Evolutionary conservation across 192 early-diverging fungal genomes (phyloP).

Genomic region (Umbelopsis vinacea): DNA sequence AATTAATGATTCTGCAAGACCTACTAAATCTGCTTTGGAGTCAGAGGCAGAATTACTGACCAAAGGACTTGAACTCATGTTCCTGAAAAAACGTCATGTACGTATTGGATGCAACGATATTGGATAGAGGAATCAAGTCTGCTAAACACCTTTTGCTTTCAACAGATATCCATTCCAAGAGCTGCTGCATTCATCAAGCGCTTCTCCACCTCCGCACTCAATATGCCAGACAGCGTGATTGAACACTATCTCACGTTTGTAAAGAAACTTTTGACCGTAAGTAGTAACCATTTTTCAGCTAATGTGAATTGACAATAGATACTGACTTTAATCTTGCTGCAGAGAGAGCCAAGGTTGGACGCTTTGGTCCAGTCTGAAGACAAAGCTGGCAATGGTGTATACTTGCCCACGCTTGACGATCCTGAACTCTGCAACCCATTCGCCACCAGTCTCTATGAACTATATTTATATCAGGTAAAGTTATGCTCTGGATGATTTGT

Average conservation of each 20-base stretch:
- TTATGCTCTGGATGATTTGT: neutral
- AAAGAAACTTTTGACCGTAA: constrained; percentile 64
- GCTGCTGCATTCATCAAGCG: constrained; percentile 91
- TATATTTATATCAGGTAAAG: constrained; percentile 74
- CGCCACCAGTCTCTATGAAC: constrained; percentile 88
- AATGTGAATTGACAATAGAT: constrained; percentile 7
- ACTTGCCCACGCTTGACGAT: constrained; percentile 80
- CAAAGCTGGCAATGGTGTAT: constrained; percentile 73
- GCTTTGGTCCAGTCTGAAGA: constrained; percentile 59
- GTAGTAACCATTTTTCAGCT: neutral
- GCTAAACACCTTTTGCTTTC: neutral
- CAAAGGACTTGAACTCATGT: constrained; percentile 84
- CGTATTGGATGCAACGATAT: neutral
- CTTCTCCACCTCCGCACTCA: constrained; percentile 67
- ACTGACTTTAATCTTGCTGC: constrained; percentile 24
- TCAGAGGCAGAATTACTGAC: constrained; percentile 84
- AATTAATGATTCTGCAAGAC: constrained; percentile 40
- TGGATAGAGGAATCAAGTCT: neutral
- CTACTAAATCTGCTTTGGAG: constrained; percentile 38
- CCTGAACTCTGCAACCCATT: constrained; percentile 96
- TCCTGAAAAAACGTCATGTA: constrained; percentile 74
- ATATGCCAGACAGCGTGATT: constrained; percentile 77
- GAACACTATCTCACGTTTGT: constrained; percentile 70
- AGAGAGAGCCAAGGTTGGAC: constrained; percentile 57
- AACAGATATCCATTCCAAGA: constrained; percentile 77